phyloP scores from a whole-genome alignment of 1,284 basidiomycete species.

The Volvariella volvacea region DNA sequence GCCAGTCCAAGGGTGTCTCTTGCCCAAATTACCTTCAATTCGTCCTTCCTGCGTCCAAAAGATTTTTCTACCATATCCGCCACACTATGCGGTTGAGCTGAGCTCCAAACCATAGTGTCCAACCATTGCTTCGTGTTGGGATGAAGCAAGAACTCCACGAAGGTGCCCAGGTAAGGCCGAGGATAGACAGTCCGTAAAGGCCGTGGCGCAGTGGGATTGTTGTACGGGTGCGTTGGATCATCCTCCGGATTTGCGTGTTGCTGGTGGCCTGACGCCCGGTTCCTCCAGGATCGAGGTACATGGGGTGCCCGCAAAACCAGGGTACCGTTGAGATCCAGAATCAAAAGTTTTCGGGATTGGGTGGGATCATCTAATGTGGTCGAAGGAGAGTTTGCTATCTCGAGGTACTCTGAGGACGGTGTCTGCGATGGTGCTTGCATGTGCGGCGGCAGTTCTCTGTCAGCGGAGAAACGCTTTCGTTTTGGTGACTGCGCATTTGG shows the following conservation, averaged over 20 bases:
- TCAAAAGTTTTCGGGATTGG: conserved; percentile 55
- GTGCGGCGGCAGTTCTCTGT: not conserved
- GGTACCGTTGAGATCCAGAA: conserved; percentile 81
- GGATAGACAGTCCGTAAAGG: conserved; percentile 39
- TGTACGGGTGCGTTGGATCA: conserved; percentile 11
- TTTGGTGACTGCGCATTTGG: not conserved
- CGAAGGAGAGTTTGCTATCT: conserved; percentile 28
- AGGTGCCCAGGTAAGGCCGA: conserved; percentile 66
- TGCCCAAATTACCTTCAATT: conserved; percentile 68
- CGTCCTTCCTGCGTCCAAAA: conserved; percentile 38
- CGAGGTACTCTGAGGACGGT: conserved; percentile 33
- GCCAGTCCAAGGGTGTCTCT: conserved; percentile 68
- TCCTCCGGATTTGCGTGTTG: not conserved
- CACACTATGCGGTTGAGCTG: conserved; percentile 77
- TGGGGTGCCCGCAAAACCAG: conserved; percentile 61
- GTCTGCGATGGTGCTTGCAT: not conserved
- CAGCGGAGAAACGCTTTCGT: not conserved
- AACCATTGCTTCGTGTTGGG: conserved; percentile 51
- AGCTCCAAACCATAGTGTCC: conserved; percentile 85
- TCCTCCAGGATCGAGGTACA: conserved; percentile 12
- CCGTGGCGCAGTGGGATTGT: conserved; percentile 15
- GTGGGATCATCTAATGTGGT: conserved; percentile 24
- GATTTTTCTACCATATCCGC: conserved; percentile 58
- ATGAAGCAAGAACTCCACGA: conserved; percentile 60
- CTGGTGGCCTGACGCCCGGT: not conserved